Evolutionary conservation across 495 filamentous ascomycete genomes (phyloP).

Genomic region (Hapsidospora chrysogenum): DNA sequence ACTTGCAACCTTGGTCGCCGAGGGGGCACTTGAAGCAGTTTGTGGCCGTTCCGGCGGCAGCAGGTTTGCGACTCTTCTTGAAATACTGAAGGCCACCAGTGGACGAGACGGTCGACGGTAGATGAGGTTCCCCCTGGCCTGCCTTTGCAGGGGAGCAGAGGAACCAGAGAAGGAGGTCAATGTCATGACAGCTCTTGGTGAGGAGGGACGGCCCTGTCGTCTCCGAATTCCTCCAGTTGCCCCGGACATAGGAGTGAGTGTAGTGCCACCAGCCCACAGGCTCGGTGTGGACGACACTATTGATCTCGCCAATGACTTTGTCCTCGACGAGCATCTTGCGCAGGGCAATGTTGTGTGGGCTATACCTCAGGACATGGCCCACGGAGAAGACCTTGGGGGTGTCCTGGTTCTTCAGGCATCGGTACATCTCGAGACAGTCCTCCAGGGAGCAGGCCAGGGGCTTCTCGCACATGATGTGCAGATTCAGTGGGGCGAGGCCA

Average conservation of each 20-base stretch:
- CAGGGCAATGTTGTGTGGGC: constrained; percentile 76
- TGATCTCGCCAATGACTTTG: constrained; percentile 63
- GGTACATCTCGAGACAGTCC: constrained; percentile 61
- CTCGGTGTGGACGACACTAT: constrained; percentile 80
- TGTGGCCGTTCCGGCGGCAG: constrained; percentile 53
- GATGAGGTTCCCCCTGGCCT: constrained; percentile 33
- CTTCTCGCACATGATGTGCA: constrained; percentile 93
- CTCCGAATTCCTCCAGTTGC: constrained; percentile 79
- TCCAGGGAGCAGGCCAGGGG: constrained; percentile 63
- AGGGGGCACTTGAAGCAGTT: constrained; percentile 72
- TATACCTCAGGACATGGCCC: constrained; percentile 69
- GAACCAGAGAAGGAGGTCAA: constrained; percentile 84
- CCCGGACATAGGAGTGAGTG: constrained; percentile 78
- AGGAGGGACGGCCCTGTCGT: constrained; percentile 60
- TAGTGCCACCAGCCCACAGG: constrained; percentile 97
- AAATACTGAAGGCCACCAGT: constrained; percentile 61
- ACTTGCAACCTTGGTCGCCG: constrained; percentile 55
- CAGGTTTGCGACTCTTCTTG: constrained; percentile 53
- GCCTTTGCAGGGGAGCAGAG: constrained; percentile 43
- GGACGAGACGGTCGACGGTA: constrained; percentile 57
- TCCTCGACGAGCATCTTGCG: constrained; percentile 60
- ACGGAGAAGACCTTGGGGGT: constrained; percentile 56
- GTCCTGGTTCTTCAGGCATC: constrained; percentile 18
- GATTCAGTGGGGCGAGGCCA: constrained; percentile 43
- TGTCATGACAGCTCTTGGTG: constrained; percentile 90